These are phyloP conservation scores for Pseudogymnoascus sp. DNA, from an alignment of 2,329 filamentous ascomycete genomes.

Conservation along the genomic window DNA sequence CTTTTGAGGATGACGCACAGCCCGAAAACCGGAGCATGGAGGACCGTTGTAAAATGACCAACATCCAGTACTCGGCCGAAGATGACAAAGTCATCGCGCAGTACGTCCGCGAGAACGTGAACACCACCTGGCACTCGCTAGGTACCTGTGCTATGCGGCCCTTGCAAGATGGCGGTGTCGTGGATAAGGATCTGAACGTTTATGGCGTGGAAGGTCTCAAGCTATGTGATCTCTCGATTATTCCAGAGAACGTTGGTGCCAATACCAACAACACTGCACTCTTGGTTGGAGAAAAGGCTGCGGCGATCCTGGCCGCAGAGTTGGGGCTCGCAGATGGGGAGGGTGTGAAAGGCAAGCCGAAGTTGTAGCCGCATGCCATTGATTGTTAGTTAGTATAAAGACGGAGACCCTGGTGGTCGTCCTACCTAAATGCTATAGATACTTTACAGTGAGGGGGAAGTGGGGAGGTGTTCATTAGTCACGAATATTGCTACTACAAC, in stretches of 20 bases:
- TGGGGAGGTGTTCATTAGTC: neutral
- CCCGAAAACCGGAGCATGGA: slow-evolving; percentile 14
- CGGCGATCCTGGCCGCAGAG: slow-evolving; percentile 29
- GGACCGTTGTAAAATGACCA: slow-evolving; percentile 11
- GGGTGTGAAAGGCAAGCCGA: neutral
- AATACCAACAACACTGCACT: slow-evolving; percentile 36
- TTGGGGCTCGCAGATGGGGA: slow-evolving; percentile 20
- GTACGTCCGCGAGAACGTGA: slow-evolving; percentile 27
- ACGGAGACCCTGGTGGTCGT: neutral
- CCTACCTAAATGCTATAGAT: neutral
- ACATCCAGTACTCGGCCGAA: neutral
- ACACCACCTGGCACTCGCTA: slow-evolving; percentile 27
- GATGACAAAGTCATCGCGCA: slow-evolving; percentile 27
- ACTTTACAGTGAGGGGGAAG: neutral
- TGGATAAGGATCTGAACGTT: slow-evolving; percentile 25
- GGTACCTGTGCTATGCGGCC: slow-evolving; percentile 29
- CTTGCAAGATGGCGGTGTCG: slow-evolving; percentile 24
- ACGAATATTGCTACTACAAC: neutral
- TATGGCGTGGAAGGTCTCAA: slow-evolving; percentile 29
- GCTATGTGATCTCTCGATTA: slow-evolving; percentile 28
- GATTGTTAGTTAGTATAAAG: neutral
- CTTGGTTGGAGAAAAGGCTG: slow-evolving; percentile 30
- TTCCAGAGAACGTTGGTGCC: slow-evolving; percentile 33
- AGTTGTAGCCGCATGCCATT: neutral
- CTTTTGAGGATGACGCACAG: slow-evolving; percentile 20